phyloP scores from a whole-genome alignment of 2,329 filamentous ascomycete genomes.

The Purpureocillium lavendulum region DNA sequence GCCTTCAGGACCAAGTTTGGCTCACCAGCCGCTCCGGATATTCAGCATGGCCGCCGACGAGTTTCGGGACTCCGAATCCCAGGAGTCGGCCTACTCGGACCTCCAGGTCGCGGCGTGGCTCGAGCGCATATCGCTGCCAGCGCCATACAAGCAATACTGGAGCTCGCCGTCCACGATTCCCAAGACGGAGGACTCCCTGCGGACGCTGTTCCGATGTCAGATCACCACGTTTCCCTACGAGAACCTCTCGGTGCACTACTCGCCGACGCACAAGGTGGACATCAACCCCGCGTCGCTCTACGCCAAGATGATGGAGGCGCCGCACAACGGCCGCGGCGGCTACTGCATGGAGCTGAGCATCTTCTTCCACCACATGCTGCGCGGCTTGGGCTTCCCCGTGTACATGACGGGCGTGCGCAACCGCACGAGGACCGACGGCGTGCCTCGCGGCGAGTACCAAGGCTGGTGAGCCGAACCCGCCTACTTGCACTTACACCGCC shows the following conservation, averaged over 20 bases:
- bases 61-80: background rate
- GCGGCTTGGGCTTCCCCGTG: constrained; percentile 39
- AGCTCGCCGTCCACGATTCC: background rate
- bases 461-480: constrained; percentile 29
- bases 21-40: no score
- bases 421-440: constrained; percentile 26
- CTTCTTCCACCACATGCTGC: constrained; percentile 24
- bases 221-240: constrained; percentile 34
- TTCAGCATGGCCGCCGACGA: no score
- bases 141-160: background rate
- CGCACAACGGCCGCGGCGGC: constrained; percentile 37
- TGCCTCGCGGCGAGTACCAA: constrained; percentile 33
- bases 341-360: constrained; percentile 55
- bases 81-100: background rate
- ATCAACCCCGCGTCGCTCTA: constrained; percentile 39
- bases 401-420: constrained; percentile 49
- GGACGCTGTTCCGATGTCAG: constrained; percentile 19
- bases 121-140: background rate
- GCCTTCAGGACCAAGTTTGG: no score
- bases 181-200: constrained; percentile 8
- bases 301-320: constrained; percentile 34
- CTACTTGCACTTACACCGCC: no score
- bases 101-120: background rate
- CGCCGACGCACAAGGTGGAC: constrained; percentile 23
- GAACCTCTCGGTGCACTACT: constrained; percentile 48